Base-by-base conservation (phyloP, 2,329 filamentous ascomycete species). In the Pleochaeta shiraiana region DNA sequence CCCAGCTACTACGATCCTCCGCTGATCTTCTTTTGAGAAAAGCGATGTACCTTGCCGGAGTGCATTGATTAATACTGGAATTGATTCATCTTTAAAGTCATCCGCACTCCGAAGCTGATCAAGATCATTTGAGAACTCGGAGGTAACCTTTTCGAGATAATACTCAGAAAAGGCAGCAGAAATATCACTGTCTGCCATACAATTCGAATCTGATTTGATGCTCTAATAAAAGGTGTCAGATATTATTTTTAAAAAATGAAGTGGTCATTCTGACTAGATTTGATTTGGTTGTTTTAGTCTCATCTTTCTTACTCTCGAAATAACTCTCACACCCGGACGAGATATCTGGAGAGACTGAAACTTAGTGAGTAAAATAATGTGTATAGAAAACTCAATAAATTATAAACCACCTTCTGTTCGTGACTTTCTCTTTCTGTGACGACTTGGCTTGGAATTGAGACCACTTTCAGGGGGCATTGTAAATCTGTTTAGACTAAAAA, bases 91-190 rank as follows among this genome's bases (percentile, higher is more conserved):
- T 71, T 82, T 84, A 75, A 90, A 91, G 74, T 90, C 87, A 69
- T 83, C 81, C 11, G 87, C 84, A 45, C 73, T 72, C 68, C 87
- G 82, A 67, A 90, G 77, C 73, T 83, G 83, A 75, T 88, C 83
- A 43, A 91, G 78, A 72, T 90, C 87, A 68, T 89, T 84, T 14
- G 84, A 82, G 65, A 91, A 83, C 72, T 90, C 87, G 63, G 78
- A 76, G 0, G 87, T 88, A 5, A 83, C 77, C 66, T 81, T 83
- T 69, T 86, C 83, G 59, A 90, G 79, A 73, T 90, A 90, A 72
- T 83, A 85, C 11, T 82, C 76, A 9, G 79, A 77, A 74, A 88
- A 89, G 4, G 67, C 67, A 24, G 66, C 64, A 11, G 67, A 64
- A 28, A 71, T 64, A 55, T 71, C 68, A 26, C 67, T 61, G 24